Evolutionary conservation across 257 asterid genomes (phyloP), one percentile per base, ranked within the genome.

Genomic region (Salvia splendens): DNA sequence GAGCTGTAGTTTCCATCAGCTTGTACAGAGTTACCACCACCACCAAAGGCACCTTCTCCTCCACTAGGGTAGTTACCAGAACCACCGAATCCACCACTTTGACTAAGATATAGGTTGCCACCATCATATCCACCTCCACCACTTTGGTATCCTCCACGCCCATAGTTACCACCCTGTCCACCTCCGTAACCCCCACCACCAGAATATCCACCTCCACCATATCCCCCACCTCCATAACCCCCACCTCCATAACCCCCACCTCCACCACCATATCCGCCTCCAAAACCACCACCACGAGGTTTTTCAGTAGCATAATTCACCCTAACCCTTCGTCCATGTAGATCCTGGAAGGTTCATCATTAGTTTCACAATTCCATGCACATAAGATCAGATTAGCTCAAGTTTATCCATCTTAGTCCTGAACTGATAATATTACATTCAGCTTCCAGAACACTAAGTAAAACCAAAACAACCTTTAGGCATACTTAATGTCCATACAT

Each of bases 221-320:
- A 35, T 38, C 42, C 42, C 42, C 42, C 42, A 38, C 6, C 0
- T 6, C 42, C 42, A 40, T 40, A 40, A 8, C 45, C 45, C 11
- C 45, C 45, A 40, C 45, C 45, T 4, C 80, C 85, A 12, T 46
- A 36, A n/a, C 38, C 36, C n/a, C 59, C 59, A 4, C 45, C 45
- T 0, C 8, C 42, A 12, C 75, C 77, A 0, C 88, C 87, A 57
- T 67, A 82, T 8, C 87, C 61, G 12, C 79, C 79, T 0, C 88
- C 87, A 57, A 69, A 82, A n/a, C 87, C 85, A 6, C 82, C 80
- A 14, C 71, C 65, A 24, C 85, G 83, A 48, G 86, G 68, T 58
- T 11, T 82, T 35, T 83, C 91, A 9, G 83, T 80, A 2, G 91
- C 91, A 52, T 73, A 77, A 49, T 82, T 85, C 77, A 85, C 91